Conservation (phyloP, 331 rosid species). For the Cydonia oblonga region DNA sequence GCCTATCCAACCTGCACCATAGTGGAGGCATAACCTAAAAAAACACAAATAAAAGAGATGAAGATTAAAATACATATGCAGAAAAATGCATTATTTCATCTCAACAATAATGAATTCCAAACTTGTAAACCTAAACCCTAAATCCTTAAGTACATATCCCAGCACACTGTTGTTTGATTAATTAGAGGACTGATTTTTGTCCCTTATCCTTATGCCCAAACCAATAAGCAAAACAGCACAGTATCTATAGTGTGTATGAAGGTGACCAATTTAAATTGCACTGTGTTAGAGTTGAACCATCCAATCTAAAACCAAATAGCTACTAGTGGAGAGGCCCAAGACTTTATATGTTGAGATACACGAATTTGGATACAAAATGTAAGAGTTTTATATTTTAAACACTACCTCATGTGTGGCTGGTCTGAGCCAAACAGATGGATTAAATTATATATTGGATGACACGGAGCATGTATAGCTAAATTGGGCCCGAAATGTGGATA, state of each 20-base stretch:
- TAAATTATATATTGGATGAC: neutral
- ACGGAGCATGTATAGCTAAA: neutral
- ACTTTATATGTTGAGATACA: neutral
- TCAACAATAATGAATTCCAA: neutral
- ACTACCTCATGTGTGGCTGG: neutral
- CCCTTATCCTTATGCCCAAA: neutral
- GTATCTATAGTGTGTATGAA: neutral
- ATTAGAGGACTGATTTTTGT: neutral
- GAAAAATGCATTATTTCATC: neutral
- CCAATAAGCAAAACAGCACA: neutral
- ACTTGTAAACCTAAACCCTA: too few relatives aligned
- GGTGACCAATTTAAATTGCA: neutral
- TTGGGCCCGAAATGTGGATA: neutral
- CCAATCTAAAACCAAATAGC: neutral
- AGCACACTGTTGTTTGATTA: neutral
- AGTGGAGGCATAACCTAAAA: slow-evolving; percentile 94
- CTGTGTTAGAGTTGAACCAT: neutral
- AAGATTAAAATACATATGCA: slow-evolving; percentile 15
- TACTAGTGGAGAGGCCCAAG: neutral
- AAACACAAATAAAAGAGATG: neutral
- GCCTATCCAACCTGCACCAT: slow-evolving; percentile 96
- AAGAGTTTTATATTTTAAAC: too few relatives aligned
- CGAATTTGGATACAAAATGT: too few relatives aligned
- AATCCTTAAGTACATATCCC: neutral
- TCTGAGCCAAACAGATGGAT: neutral